phyloP scores from a whole-genome alignment of 495 filamentous ascomycete genomes.

The Darksidea phi region DNA sequence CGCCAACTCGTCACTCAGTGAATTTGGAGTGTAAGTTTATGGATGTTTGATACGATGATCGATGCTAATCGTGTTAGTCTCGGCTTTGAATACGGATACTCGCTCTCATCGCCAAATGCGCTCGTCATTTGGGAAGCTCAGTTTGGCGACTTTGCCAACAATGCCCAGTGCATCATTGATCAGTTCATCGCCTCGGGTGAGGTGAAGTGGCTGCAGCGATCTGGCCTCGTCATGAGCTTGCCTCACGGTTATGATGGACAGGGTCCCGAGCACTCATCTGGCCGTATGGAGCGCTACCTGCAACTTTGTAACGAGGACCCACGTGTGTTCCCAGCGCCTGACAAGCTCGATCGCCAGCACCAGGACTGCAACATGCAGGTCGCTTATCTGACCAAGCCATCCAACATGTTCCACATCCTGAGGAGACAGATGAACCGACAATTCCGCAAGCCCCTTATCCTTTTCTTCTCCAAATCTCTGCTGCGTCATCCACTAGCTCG shows the following conservation, averaged over 20 bases:
- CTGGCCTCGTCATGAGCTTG: constrained; percentile 88
- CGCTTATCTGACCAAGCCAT: constrained; percentile 84
- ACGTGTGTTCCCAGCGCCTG: constrained; percentile 77
- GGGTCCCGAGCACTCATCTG: constrained; percentile 97
- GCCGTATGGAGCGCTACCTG: constrained; percentile 93
- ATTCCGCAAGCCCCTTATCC: constrained; percentile 94
- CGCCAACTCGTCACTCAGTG: constrained; percentile 93
- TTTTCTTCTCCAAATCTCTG: constrained; percentile 96
- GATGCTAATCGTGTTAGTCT: constrained; percentile 52
- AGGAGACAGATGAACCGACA: constrained; percentile 97
- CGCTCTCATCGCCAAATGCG: constrained; percentile 90
- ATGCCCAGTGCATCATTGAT: constrained; percentile 97
- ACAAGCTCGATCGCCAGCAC: constrained; percentile 94
- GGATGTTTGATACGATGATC: background rate
- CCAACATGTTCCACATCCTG: constrained; percentile 95
- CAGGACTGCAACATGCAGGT: constrained; percentile 99
- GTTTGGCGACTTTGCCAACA: constrained; percentile 99
- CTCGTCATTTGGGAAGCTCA: constrained; percentile 99
- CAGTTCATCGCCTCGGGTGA: constrained; percentile 98
- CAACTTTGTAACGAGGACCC: constrained; percentile 98
- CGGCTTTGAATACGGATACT: constrained; percentile 98
- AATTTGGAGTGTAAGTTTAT: constrained; percentile 73
- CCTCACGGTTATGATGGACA: constrained; percentile 98
- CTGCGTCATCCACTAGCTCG: constrained; percentile 89
- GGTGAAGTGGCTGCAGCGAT: constrained; percentile 96